Conservation (phyloP, 176 grass and related monocot genomes). For the Rhynchospora tenuis region DNA sequence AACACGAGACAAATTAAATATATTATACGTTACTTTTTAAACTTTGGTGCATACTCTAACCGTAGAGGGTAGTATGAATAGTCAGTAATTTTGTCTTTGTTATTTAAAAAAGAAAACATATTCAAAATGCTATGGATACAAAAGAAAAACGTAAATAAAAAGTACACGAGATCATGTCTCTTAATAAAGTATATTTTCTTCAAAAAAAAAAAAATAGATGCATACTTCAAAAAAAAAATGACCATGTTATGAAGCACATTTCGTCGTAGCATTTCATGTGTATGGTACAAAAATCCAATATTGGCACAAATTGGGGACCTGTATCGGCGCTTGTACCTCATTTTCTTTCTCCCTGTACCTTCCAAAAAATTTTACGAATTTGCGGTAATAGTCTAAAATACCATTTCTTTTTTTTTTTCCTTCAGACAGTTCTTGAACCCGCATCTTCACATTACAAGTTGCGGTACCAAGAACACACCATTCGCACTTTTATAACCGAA, state of each 20-base stretch:
- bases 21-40: too few species aligned
- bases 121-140: too few species aligned
- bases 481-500: conserved; percentile 7
- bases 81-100: too few species aligned
- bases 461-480: neutral
- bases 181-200: too few species aligned
- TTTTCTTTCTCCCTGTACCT: neutral
- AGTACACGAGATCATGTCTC: too few species aligned
- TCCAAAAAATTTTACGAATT: conserved; percentile 7
- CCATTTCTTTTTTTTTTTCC: neutral
- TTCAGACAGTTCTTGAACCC: neutral
- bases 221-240: neutral
- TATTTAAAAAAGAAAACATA: too few species aligned
- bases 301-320: neutral
- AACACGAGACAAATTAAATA: neutral
- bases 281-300: neutral
- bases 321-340: neutral
- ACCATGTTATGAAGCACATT: neutral
- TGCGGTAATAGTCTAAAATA: neutral
- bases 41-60: too few species aligned
- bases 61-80: too few species aligned
- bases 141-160: too few species aligned
- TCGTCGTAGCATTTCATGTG: neutral
- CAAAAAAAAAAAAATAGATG: too few species aligned
- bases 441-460: neutral